A percentile compares a stretch with the other conserved stretches of the same genome.
These are phyloP conservation scores for Chaetomium tenue DNA, from an alignment of 495 filamentous ascomycete genomes.

Conservation along the genomic window DNA sequence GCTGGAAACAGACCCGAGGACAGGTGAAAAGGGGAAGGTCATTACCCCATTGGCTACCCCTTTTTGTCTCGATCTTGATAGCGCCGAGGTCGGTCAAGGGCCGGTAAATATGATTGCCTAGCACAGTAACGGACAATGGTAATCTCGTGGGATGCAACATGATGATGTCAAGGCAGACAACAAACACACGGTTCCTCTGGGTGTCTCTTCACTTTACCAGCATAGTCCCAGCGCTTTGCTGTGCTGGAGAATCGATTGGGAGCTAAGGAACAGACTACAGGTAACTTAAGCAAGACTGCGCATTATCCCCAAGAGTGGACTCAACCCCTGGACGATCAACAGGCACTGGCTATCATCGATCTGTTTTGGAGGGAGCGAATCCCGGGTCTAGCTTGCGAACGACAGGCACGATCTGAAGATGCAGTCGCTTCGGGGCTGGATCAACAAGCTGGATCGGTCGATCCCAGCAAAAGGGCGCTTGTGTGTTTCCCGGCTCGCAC, in stretches of 20 bases:
- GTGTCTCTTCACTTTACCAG: neutral
- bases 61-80: neutral
- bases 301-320: neutral
- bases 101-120: too few species aligned
- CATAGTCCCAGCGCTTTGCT: neutral
- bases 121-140: neutral
- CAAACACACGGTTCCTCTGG: neutral
- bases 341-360: neutral
- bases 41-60: slow-evolving; percentile 6
- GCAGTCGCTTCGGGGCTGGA: neutral
- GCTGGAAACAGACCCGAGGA: neutral
- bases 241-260: neutral
- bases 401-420: neutral
- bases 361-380: neutral
- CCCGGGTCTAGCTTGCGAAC: neutral
- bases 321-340: slow-evolving; percentile 2
- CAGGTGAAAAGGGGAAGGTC: neutral
- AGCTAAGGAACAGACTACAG: too few species aligned
- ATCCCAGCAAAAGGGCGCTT: neutral
- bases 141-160: slow-evolving; percentile 20
- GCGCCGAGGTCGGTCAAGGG: neutral
- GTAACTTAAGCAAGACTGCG: neutral
- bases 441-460: neutral
- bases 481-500: neutral
- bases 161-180: slow-evolving; percentile 24